Evolutionary conservation across 192 early-diverging fungal genomes (phyloP).

Genomic region (Geranomyces michiganensis): DNA sequence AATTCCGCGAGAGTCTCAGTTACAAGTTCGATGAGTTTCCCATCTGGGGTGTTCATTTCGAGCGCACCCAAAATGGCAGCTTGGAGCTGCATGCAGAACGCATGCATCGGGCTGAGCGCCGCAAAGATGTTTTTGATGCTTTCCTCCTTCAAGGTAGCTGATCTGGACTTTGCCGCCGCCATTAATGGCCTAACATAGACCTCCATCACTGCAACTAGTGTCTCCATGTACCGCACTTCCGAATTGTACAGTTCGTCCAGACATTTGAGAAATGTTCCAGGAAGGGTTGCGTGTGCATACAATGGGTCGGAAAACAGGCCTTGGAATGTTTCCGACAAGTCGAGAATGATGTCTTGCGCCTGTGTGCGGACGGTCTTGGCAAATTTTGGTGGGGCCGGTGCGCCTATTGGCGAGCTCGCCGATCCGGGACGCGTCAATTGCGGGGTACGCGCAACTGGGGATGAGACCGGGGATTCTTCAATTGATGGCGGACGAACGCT

Average conservation of each 20-base stretch:
- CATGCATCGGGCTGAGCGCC: constrained; percentile 28
- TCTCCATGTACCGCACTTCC: constrained; percentile 30
- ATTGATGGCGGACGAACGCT: too few relatives aligned
- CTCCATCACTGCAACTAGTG: constrained; percentile 27
- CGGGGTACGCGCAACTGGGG: too few relatives aligned
- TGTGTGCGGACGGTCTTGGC: neutral
- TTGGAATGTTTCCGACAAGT: constrained; percentile 21
- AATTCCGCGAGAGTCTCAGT: constrained; percentile 1
- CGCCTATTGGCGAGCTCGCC: neutral
- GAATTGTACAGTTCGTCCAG: constrained; percentile 31
- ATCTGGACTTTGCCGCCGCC: neutral
- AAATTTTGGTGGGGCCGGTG: neutral
- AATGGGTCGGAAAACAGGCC: constrained; percentile 13
- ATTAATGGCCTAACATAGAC: constrained; percentile 33
- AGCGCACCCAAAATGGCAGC: constrained; percentile 6
- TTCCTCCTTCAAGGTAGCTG: constrained; percentile 27
- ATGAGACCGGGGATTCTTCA: too few relatives aligned
- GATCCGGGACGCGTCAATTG: too few relatives aligned
- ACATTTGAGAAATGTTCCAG: neutral
- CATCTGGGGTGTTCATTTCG: neutral
- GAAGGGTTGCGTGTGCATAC: neutral
- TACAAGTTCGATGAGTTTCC: constrained; percentile 11
- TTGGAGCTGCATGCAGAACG: constrained; percentile 21
- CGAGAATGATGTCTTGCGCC: constrained; percentile 5
- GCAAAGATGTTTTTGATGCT: constrained; percentile 31